Evolutionary conservation across 1,139 yeast genomes (phyloP), one percentile per base, ranked within the genome.

Genomic region (Lizanozyma gosingica): DNA sequence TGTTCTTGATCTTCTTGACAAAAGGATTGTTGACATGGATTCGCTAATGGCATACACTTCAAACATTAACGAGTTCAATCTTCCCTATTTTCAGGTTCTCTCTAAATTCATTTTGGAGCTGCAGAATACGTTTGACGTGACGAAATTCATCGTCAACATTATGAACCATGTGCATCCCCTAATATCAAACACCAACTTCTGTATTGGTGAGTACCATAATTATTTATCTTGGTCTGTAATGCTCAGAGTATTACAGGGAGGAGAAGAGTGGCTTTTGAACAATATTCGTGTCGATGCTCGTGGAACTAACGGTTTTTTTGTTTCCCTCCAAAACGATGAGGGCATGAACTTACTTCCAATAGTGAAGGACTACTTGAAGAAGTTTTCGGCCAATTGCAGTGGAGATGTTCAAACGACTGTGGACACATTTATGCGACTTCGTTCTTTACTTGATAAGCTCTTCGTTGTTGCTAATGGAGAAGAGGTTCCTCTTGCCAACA

Each of bases 131-230:
- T 17, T 64, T 65, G 39, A 50, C 58, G 0, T 38, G 47, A 0
- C 44, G 45, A 33, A 65, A 65, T 47, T 65, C 73, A 2, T 67
- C 52, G 43, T 66, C 29, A 22, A 22, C 29, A 22, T 22, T 6
- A 22, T 22, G 29, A 22, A 22, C 29, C 6, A 22, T 22, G 29
- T 11, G 11, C 29, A 22, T 22, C 29, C 29, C 9, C 11, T 22
- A 11, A 22, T 22, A 6, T 22, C 29, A 6, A 22, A 11, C 11
- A 22, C 29, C 11, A 22, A 22, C 11, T 22, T 22, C 29, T 22
- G 29, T 22, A 22, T 67, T 48, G 74, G 75, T 0, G 74, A 69
- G 43, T 45, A 67, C 15, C 69, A 67, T 45, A 62, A 56, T 40
- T 59, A 50, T 37, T 46, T 67, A 39, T 51, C 54, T 1, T 59